Conservation (phyloP, 495 filamentous ascomycete genomes). For the Aspergillus ellipticus region DNA sequence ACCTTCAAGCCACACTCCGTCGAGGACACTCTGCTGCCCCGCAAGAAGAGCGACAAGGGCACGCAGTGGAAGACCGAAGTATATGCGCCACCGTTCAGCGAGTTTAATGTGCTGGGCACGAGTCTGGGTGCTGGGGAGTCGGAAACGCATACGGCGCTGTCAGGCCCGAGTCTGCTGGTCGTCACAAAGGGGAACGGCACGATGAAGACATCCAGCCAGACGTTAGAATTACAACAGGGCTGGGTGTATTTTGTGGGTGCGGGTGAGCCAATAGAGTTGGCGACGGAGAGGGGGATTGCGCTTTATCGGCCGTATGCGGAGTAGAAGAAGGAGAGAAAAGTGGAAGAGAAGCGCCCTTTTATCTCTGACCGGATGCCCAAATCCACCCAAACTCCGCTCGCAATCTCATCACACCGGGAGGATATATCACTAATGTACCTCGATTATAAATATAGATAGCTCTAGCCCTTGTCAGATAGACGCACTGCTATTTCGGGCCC, state of each 20-base stretch:
- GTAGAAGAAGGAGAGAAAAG: no score
- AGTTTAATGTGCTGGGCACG: constrained; percentile 67
- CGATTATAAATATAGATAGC: neutral
- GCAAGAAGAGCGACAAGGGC: constrained; percentile 49
- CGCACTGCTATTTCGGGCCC: neutral
- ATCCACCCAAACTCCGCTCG: no score
- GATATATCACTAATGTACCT: neutral
- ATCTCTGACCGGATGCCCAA: no score
- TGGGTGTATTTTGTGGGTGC: constrained; percentile 67
- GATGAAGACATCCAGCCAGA: constrained; percentile 44
- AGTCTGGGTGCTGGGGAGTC: constrained; percentile 52
- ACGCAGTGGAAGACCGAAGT: constrained; percentile 54
- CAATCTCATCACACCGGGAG: no score
- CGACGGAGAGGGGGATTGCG: constrained; percentile 48
- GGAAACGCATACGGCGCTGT: constrained; percentile 53
- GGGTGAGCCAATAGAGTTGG: constrained; percentile 49
- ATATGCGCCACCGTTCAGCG: constrained; percentile 66
- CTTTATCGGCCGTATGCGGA: constrained; percentile 55
- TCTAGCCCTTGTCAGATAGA: neutral
- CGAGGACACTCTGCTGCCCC: constrained; percentile 46
- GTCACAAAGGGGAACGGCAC: constrained; percentile 58
- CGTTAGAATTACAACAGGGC: constrained; percentile 55
- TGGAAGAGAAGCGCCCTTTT: no score
- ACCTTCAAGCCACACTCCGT: constrained; percentile 59
- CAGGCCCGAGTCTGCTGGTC: constrained; percentile 64